A percentile compares a stretch with the other conserved stretches of the same genome.
Conservation (phyloP, 176 grass and related monocot genomes). For the Rhipidocladum racemiflorum region DNA sequence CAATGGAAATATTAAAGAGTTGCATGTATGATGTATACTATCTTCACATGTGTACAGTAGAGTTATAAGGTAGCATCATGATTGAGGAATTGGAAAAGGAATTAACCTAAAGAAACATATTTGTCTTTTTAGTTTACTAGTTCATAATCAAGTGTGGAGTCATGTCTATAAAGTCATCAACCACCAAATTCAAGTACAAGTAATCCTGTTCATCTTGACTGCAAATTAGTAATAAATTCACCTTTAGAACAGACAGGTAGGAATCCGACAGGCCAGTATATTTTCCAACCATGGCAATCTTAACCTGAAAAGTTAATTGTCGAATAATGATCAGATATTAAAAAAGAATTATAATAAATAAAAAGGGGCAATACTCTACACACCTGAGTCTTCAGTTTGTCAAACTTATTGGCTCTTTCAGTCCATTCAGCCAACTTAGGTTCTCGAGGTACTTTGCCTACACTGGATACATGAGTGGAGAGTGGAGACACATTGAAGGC, state of each 20-base stretch:
- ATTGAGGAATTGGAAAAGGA: background rate
- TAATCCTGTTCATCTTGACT: background rate
- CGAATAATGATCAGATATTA: constrained; percentile 7
- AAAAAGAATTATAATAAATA: background rate
- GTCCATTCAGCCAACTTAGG: constrained; percentile 73
- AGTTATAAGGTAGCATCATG: background rate
- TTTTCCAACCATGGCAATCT: constrained; percentile 88
- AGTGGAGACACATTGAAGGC: constrained; percentile 10
- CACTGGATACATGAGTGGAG: constrained; percentile 21
- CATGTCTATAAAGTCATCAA: background rate
- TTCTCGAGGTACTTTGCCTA: constrained; percentile 39
- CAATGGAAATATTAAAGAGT: background rate
- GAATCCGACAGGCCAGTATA: constrained; percentile 79
- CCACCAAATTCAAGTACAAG: background rate
- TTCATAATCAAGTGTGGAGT: constrained; percentile 1
- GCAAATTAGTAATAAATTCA: constrained; percentile 41
- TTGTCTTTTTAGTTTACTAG: background rate
- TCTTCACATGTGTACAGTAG: background rate
- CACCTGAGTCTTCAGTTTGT: constrained; percentile 69
- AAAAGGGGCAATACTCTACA: background rate
- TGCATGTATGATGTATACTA: background rate
- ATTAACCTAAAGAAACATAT: background rate
- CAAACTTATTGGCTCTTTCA: constrained; percentile 60
- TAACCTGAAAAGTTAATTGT: constrained; percentile 60
- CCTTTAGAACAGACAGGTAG: constrained; percentile 88